Percentiles rank a stretch among this genome's conserved stretches.
These are phyloP conservation scores for Ustilago tritici DNA, from an alignment of 1,284 basidiomycete species.

Conservation along the genomic window DNA sequence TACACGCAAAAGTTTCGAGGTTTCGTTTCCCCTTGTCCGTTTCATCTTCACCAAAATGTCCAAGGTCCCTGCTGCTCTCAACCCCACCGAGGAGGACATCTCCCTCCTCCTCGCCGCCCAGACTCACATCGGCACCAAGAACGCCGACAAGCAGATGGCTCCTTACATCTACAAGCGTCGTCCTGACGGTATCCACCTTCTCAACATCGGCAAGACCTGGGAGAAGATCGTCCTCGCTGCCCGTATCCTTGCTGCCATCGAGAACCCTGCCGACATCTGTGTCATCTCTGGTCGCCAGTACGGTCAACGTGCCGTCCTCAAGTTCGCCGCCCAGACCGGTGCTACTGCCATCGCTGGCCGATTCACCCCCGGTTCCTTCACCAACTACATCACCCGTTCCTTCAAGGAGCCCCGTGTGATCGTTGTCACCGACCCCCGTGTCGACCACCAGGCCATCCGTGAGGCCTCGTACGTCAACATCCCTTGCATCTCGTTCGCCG, in stretches of 20 bases:
- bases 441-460: constrained; percentile 99
- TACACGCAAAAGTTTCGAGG: constrained; percentile 57
- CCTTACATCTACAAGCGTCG: constrained; percentile 98
- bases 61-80: constrained; percentile 91
- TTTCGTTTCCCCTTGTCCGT: constrained; percentile 31
- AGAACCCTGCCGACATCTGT: constrained; percentile 97
- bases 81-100: constrained; percentile 96
- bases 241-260: constrained; percentile 74
- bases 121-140: constrained; percentile 88
- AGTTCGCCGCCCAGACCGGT: constrained; percentile 97
- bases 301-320: constrained; percentile 98
- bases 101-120: constrained; percentile 93
- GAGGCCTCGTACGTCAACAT: constrained; percentile 99
- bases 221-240: constrained; percentile 81
- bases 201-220: constrained; percentile 99
- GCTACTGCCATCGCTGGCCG: constrained; percentile 98
- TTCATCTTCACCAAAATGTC: constrained; percentile 43
- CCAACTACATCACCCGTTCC: constrained; percentile 99
- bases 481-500: constrained; percentile 97
- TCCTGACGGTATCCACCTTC: constrained; percentile 94
- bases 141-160: constrained; percentile 98
- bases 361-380: constrained; percentile 96
- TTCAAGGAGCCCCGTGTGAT: constrained; percentile 99
- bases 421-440: constrained; percentile 96
- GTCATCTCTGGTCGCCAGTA: constrained; percentile 98